phyloP scores from a whole-genome alignment of 768 basidiomycete species.

The Lyophyllum semitale region DNA sequence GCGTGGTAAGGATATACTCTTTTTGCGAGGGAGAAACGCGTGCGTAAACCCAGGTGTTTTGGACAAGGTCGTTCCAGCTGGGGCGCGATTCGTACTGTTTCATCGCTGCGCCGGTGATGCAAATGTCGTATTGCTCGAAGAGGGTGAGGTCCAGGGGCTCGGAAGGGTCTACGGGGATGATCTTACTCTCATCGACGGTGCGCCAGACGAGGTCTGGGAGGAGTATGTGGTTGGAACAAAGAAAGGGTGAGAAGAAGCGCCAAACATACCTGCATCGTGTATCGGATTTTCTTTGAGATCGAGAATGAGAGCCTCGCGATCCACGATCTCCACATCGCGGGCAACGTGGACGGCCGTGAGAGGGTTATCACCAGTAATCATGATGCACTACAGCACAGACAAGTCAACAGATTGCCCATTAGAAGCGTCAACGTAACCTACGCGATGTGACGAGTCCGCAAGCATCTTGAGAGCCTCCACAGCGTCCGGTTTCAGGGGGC shows the following conservation, averaged over 20 bases:
- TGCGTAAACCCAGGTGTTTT: constrained; percentile 98
- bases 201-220: constrained; percentile 84
- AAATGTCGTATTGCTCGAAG: constrained; percentile 91
- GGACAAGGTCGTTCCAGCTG: constrained; percentile 81
- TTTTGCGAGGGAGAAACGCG: constrained; percentile 96
- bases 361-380: constrained; percentile 99
- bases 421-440: constrained; percentile 40
- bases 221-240: neutral
- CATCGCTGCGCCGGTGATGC: constrained; percentile 92
- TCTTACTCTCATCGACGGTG: constrained; percentile 87
- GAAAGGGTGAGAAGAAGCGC: neutral
- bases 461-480: constrained; percentile 91
- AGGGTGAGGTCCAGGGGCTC: constrained; percentile 77
- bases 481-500: constrained; percentile 93
- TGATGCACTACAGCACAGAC: constrained; percentile 79
- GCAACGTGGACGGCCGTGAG: constrained; percentile 97
- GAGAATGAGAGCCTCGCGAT: constrained; percentile 90
- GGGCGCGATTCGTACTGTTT: constrained; percentile 77
- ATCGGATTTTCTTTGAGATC: constrained; percentile 84
- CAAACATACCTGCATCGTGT: constrained; percentile 62
- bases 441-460: constrained; percentile 93
- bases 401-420: constrained; percentile 4
- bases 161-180: constrained; percentile 83
- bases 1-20: constrained; percentile 89
- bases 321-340: constrained; percentile 94